Evolutionary conservation across 805 yeast genomes (phyloP), one percentile per base, ranked within the genome.

Genomic region (Myxozyma neotropica): DNA sequence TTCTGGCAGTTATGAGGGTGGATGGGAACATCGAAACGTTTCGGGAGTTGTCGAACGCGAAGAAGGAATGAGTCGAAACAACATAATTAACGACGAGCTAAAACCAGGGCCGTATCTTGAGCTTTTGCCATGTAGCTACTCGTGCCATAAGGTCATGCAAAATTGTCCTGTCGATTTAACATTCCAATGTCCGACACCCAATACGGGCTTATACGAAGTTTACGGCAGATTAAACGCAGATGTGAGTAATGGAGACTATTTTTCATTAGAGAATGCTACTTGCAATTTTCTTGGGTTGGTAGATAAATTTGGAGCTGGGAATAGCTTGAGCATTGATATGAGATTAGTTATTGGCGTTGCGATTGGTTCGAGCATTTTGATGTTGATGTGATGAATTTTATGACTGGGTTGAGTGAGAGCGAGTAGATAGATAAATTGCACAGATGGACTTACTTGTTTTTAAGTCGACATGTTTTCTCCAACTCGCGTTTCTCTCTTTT

Each of bases 81-180:
- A 75, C 4, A 15, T 33, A 24, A 78, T 93, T 40, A 81, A 84
- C 64, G 73, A 75, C 3, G 69, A 80, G 1, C 75, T 87, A 31
- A 77, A 80, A 3, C 89, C 91, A 0, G 78, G 80, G 12, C 70
- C 73, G 26, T 93, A 92, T 73, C 85, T 79, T 67, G 99, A 93
- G 73, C 80, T 94, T 2, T 72, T 89, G 58, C 99, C 99, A 0
- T 93, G 99, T 70, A 79, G 87, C 51, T 85, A 88, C 68, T 81
- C 86, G 63, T 94, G 98, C 72, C 78, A 88, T 62, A 80, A 84
- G 4, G 82, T 94, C 6, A 94, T 87, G 1, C 79, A 89, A 51
- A 87, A 88, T 71, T 93, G 99, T 71, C 97, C 97, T 0, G 73
- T 91, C 0, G 83, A 75, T 31, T 83, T 93, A 68, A 84, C 83